These are phyloP conservation scores for Oldenlandia corymbosa DNA, from an alignment of 257 asterid species.

Conservation along the genomic window DNA sequence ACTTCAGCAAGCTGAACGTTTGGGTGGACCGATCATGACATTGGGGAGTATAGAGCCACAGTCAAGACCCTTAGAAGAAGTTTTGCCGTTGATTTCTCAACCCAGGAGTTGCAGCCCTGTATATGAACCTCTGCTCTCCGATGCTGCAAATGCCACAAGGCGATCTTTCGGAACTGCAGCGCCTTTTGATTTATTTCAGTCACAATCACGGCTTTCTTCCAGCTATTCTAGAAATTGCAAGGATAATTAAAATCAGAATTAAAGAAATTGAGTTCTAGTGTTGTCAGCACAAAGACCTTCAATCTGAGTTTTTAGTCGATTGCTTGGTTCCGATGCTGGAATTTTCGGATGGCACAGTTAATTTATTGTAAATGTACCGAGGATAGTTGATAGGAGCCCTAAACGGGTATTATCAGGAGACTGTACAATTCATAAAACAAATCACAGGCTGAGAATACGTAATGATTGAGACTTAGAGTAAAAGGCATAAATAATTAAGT, in stretches of 20 bases:
- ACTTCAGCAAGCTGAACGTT: conserved; percentile 91
- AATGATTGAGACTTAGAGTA: too few species aligned
- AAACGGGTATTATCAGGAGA: too few species aligned
- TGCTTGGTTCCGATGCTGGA: not conserved
- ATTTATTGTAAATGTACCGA: not conserved
- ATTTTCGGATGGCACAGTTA: not conserved
- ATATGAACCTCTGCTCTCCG: conserved; percentile 77
- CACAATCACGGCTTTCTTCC: conserved; percentile 66
- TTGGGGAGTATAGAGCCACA: conserved; percentile 76
- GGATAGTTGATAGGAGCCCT: too few species aligned
- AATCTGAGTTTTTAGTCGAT: too few species aligned
- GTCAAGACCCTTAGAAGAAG: conserved; percentile 62
- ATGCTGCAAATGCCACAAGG: conserved; percentile 68
- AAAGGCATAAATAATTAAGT: too few species aligned
- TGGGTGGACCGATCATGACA: conserved; percentile 92
- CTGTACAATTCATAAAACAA: too few species aligned
- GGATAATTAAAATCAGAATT: conserved; percentile 46
- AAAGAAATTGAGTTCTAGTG: not conserved
- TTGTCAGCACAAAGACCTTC: too few species aligned
- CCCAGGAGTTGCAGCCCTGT: conserved; percentile 72
- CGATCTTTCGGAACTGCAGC: conserved; percentile 79
- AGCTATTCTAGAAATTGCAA: conserved; percentile 70
- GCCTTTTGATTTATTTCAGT: conserved; percentile 67
- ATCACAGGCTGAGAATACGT: too few species aligned
- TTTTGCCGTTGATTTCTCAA: conserved; percentile 59